Evolutionary conservation across 352 stramenopile species (phyloP).

Genomic region (Phytophthora hibernalis): DNA sequence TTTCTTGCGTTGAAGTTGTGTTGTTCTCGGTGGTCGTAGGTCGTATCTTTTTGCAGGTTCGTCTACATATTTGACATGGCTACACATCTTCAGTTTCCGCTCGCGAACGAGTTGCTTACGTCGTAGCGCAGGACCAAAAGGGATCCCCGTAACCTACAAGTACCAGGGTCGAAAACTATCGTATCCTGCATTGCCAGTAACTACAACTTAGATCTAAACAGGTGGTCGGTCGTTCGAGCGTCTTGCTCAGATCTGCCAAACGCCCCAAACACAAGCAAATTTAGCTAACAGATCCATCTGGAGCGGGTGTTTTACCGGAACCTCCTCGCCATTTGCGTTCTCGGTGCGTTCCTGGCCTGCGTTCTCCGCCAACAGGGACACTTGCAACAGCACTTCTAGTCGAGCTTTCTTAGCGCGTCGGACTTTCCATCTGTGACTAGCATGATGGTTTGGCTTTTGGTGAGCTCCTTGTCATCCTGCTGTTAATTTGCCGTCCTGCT

Average conservation of each 20-base stretch:
- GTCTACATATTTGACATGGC: not conserved
- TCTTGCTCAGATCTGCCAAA: not conserved
- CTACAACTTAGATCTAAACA: no score
- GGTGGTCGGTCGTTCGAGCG: not conserved
- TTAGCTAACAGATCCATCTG: not conserved
- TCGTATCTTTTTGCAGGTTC: not conserved
- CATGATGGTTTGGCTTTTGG: not conserved
- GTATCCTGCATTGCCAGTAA: no score
- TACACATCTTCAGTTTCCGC: no score
- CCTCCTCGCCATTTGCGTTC: conserved; percentile 8
- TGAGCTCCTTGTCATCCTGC: conserved; percentile 10
- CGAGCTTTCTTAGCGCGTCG: conserved; percentile 9
- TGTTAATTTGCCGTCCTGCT: no score
- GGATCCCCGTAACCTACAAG: no score
- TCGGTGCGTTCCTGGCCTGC: conserved; percentile 9
- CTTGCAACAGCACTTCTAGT: conserved; percentile 8
- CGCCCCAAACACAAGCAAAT: not conserved
- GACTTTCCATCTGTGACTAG: not conserved
- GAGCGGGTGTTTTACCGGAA: conserved; percentile 20
- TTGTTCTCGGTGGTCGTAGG: not conserved
- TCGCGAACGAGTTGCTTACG: no score
- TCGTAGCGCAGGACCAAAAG: not conserved
- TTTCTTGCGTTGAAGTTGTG: not conserved
- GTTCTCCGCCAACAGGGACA: conserved; percentile 9
- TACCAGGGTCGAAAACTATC: no score